Evolutionary conservation across 2,329 filamentous ascomycete species (phyloP), one percentile per base, ranked within the genome.

Genomic region (Drechslera avenae): DNA sequence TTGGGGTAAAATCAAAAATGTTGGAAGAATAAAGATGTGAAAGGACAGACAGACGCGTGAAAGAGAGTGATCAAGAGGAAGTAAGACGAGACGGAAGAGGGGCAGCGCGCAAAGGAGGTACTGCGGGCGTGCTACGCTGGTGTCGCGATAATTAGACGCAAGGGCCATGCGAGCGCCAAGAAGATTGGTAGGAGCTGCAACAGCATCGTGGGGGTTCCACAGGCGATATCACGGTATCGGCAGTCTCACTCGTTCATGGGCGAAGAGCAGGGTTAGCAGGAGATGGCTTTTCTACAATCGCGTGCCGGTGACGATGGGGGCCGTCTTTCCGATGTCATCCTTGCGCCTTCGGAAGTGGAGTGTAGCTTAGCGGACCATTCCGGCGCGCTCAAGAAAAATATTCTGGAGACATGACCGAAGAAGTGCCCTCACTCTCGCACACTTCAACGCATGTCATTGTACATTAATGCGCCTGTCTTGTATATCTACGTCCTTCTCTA

Each of bases 391-490:
- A 34, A 56, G 66, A 68, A 67, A 68, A 65, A 59, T 62, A 59
- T 62, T 66, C 63, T 60, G 57, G 60, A 57, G 50, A 52, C 50
- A 52, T 47, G 44, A 47, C 23, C 53, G 40, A 9, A 31, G 39
- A 14, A 31, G 39, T 40, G 26, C 41, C 42, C 46, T 45, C 43
- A 16, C 39, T 46, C 37, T 33, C 48, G 40, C 32, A 40, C 62
- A 57, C 35, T 56, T 47, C 57, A 51, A 40, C 57, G 56, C 52
- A 47, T 54, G 58, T 54, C 62, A 62, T 66, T 69, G 69, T 64
- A 64, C 60, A 64, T 68, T 69, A 67, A 69, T 70, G 66, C 60
- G 54, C 64, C 59, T 44, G 45, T 66, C 66, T 49, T 68, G 65
- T 65, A 64, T 65, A 57, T 60, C 63, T 53, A 56, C 52, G 54